These are phyloP conservation scores for Nephelium lappaceum DNA, from an alignment of 345 rosid genomes.

Conservation along the genomic window DNA sequence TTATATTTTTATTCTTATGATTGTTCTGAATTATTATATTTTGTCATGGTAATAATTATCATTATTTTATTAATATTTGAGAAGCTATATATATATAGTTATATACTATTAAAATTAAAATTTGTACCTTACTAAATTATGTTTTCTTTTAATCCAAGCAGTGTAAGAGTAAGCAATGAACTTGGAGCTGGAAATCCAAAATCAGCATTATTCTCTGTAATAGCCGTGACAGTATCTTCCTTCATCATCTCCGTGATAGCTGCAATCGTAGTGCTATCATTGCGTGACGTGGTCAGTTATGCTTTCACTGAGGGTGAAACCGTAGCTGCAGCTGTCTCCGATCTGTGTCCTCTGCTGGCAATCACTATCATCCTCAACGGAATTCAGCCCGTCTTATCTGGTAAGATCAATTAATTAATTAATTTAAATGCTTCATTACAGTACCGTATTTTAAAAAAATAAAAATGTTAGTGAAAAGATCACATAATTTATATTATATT, in stretches of 20 bases:
- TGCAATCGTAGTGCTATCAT: constrained; percentile 34
- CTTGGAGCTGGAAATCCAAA: constrained; percentile 79
- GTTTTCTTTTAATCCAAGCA: constrained; percentile 15
- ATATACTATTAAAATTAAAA: no score
- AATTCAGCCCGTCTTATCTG: constrained; percentile 73
- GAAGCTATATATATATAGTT: neutral
- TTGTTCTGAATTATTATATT: no score
- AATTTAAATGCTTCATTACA: no score
- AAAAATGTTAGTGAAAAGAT: no score
- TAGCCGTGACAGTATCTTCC: constrained; percentile 45
- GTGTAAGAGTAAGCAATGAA: constrained; percentile 84
- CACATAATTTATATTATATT: no score
- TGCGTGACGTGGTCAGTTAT: constrained; percentile 56
- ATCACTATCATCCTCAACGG: constrained; percentile 66
- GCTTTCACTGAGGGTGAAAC: constrained; percentile 65
- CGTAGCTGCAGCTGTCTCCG: constrained; percentile 68
- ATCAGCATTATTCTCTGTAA: constrained; percentile 68
- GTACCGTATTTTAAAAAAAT: no score
- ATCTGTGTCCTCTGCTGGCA: constrained; percentile 67
- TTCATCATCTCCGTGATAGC: constrained; percentile 42
- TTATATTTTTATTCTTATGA: constrained; percentile 4
- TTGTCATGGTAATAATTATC: no score
- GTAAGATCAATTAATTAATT: constrained; percentile 26
- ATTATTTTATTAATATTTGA: neutral
- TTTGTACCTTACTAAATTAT: neutral